Percentiles rank a stretch among this genome's conserved stretches.
Conservation (phyloP, 2,329 filamentous ascomycete species). For the Diaporthe amygdali region DNA sequence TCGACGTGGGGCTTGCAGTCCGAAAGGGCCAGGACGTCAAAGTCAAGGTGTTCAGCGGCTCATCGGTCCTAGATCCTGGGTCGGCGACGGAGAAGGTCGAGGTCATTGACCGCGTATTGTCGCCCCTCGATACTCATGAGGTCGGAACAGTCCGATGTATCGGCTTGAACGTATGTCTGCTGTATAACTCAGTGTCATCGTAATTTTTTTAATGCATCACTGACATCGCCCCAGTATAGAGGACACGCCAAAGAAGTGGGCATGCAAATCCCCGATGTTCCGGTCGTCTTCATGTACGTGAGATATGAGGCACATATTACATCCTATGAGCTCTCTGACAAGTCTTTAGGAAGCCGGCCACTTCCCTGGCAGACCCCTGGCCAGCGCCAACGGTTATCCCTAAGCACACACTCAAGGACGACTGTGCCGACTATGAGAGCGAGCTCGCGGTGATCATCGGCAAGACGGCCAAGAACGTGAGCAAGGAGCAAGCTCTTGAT, state of each 20-base stretch:
- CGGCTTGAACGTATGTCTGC: slow-evolving; percentile 54
- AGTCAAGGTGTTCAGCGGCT: slow-evolving; percentile 62
- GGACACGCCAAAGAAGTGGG: slow-evolving; percentile 58
- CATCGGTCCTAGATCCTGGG: slow-evolving; percentile 61
- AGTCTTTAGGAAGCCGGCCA: slow-evolving; percentile 52
- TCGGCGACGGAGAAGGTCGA: slow-evolving; percentile 52
- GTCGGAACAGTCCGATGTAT: slow-evolving; percentile 64
- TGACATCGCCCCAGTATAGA: slow-evolving; percentile 39
- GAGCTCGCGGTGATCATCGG: slow-evolving; percentile 64
- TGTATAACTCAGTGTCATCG: too few species aligned
- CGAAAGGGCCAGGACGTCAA: slow-evolving; percentile 60
- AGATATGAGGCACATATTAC: background rate
- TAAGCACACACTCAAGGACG: slow-evolving; percentile 55
- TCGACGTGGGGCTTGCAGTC: slow-evolving; percentile 64
- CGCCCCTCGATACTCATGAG: slow-evolving; percentile 52
- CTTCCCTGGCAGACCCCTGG: slow-evolving; percentile 59
- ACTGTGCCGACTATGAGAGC: slow-evolving; percentile 64
- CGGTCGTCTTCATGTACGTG: slow-evolving; percentile 57
- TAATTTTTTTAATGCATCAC: background rate
- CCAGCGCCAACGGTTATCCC: slow-evolving; percentile 56
- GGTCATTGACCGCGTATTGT: slow-evolving; percentile 53
- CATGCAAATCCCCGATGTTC: slow-evolving; percentile 56
- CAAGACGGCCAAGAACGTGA: slow-evolving; percentile 56
- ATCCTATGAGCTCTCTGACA: background rate
- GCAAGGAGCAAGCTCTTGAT: slow-evolving; percentile 59